Evolutionary conservation across 257 asterid genomes (phyloP), one percentile per base, ranked within the genome.

Genomic region (Forsythia suspensa): DNA sequence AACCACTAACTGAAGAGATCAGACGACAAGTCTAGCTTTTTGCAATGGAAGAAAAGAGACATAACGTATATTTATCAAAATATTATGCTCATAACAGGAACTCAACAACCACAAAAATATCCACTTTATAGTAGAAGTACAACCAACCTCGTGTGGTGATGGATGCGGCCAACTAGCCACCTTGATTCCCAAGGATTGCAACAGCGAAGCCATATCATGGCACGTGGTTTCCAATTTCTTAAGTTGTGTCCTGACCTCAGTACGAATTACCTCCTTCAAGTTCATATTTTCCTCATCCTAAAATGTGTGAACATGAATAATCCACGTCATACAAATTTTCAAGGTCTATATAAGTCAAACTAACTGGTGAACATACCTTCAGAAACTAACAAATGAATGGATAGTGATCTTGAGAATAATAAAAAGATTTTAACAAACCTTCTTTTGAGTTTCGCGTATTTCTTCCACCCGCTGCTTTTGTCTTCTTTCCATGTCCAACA

Each of bases 251-350:
- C 90, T 86, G 46, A 96, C 90, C 77, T 89, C 88, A 40, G 88
- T 86, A 39, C 96, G 98, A 74, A 94, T 82, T n/a, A 8, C 81
- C 83, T 94, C 99, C 90, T 88, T 96, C 87, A 90, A 37, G 85
- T 89, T 92, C 97, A 91, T 86, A 82, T 91, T 90, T 79, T 96
- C 99, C 85, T 83, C 92, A 84, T 90, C 97, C 99, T 96, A 81
- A 24, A 83, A 80, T 79, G 69, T n/a, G 80, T 38, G 44, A 71
- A 6, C 77, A 52, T 73, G 51, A 57, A 72, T 63, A 57, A 72
- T 46, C 51, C 80, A 75, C 24, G 5, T 38, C 73, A 20, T 43
- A 37, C 70, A 74, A 65, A 72, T 55, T 6, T 16, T 69, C 36
- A 40, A 73, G 52, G 63, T 57, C 24, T 7, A 68, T 29, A 29